Conservation (phyloP, 805 yeast genomes). For the Suhomyces tanzawaensis region DNA sequence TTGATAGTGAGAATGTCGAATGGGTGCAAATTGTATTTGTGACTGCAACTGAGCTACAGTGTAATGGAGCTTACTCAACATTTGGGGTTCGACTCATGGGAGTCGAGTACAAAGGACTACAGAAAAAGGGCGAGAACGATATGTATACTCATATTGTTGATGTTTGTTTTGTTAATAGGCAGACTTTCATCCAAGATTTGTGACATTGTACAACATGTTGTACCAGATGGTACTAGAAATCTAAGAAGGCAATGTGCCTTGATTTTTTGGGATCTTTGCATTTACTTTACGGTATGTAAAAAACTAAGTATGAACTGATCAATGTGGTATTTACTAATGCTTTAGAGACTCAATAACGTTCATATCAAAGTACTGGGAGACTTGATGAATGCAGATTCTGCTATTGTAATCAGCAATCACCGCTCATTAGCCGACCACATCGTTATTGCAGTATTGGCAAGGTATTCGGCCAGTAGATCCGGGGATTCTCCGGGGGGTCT, state of each 20-base stretch:
- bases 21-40: too few species aligned
- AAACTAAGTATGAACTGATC: not conserved
- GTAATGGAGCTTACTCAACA: too few species aligned
- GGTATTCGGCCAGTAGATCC: constrained; percentile 13
- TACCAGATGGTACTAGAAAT: constrained; percentile 8
- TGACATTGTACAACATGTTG: not conserved
- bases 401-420: constrained; percentile 57
- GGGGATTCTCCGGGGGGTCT: not conserved
- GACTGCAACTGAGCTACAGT: too few species aligned
- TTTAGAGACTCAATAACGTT: constrained; percentile 35
- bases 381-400: constrained; percentile 30
- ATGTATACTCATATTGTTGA: not conserved
- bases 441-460: constrained; percentile 45
- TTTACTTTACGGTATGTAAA: constrained; percentile 27
- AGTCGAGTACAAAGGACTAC: too few species aligned
- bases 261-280: constrained; percentile 20
- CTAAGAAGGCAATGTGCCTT: constrained; percentile 4
- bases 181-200: not conserved
- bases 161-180: not conserved
- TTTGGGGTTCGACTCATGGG: too few species aligned
- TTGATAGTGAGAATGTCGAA: too few species aligned
- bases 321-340: constrained; percentile 3
- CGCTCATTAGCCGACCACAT: constrained; percentile 65
- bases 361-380: constrained; percentile 44
- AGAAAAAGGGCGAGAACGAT: too few species aligned